Base-by-base conservation (phyloP, 2,329 filamentous ascomycete genomes). In the Exserohilum rostratum region DNA sequence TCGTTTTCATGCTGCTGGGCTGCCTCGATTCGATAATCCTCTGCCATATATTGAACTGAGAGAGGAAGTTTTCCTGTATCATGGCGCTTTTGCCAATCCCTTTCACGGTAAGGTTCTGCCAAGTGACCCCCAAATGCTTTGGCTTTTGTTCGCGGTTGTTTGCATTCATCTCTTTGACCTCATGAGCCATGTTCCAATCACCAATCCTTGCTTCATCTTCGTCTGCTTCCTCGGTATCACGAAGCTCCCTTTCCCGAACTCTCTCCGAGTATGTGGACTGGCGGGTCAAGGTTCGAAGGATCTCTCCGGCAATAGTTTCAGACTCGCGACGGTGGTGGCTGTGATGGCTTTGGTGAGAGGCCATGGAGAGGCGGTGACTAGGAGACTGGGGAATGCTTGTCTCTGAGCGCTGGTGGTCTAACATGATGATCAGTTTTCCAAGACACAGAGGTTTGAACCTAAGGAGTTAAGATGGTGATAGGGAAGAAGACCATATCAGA, bases 1-100 rank as follows among this genome's bases (percentile, higher is more conserved):
- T 62, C 9, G 58, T 59, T 40, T 47, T 53, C 35, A 61, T 18
- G 6, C 15, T 33, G n/a, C 50, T 43, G 29, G 55, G 55, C 10
- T 57, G 54, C 46, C 60, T 53, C 30, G 43, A 40, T 29, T 62
- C 60, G 12, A 46, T 47, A 11, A 62, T 47, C 25, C 44, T 45
- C 40, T 58, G 57, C 17, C 53, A 55, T 12, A 64, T 58, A 35
- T 64, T 61, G 50, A 60, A 57, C 44, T 64, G 61, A 29, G 48
- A 55, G 3, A 62, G 48, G n/a, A 59, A 37, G 37, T 59, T 64
- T 47, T 62, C 61, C 15, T 64, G 58, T n/a, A 64, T 15, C 33
- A 42, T 46, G 0, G 47, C 48, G 46, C 58, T 50, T 29, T 44
- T 46, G 10, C 46, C 48, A 9, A 57, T 34, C 4, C 51, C 61